phyloP scores from a whole-genome alignment of 1,284 basidiomycete species.

The Coniferiporia sulphurascens region DNA sequence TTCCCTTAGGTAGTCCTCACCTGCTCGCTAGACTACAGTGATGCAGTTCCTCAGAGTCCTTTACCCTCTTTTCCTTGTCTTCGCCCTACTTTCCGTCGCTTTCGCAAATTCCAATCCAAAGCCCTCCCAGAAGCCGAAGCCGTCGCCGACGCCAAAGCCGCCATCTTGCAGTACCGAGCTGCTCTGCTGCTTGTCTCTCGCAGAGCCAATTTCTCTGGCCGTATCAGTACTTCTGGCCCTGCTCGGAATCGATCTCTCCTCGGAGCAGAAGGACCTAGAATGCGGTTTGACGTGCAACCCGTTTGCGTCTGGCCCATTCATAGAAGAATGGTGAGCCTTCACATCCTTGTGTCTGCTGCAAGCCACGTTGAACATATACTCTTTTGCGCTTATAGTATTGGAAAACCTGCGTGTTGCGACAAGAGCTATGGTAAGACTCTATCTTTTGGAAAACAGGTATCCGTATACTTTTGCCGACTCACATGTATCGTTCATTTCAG shows the following conservation, averaged over 20 bases:
- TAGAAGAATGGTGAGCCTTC: background rate
- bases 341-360: background rate
- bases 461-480: background rate
- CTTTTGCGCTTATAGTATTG: background rate
- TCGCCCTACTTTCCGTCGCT: background rate
- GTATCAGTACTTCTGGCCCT: background rate
- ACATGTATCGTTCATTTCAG: background rate
- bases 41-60: background rate
- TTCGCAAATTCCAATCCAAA: background rate
- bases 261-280: background rate
- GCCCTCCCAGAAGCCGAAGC: conserved; percentile 8
- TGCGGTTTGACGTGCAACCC: conserved; percentile 6
- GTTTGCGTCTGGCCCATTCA: background rate
- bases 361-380: background rate
- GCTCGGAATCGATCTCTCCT: conserved; percentile 1
- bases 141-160: background rate
- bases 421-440: conserved; percentile 3
- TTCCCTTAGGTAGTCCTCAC: background rate
- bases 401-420: conserved; percentile 7
- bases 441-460: background rate
- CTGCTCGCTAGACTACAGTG: background rate
- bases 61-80: background rate
- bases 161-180: conserved; percentile 7
- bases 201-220: background rate
- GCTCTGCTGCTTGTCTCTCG: conserved; percentile 2